These are phyloP conservation scores for Vigna trinervia DNA, from an alignment of 306 rosid species.

Conservation along the genomic window DNA sequence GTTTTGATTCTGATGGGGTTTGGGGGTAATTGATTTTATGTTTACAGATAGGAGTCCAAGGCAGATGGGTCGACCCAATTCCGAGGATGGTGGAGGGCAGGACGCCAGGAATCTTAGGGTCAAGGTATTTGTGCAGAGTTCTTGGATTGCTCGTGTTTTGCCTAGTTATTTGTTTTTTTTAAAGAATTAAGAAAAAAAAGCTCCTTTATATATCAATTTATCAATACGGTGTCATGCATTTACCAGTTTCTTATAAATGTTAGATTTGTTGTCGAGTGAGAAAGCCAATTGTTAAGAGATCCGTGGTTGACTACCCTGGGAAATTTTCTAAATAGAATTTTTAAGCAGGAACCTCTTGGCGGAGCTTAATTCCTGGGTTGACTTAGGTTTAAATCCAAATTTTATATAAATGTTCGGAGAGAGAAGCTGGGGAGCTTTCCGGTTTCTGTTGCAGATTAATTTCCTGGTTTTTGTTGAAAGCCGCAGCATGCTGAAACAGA, in stretches of 20 bases:
- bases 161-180: slow-evolving; percentile 7
- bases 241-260: not conserved
- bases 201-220: not conserved
- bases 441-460: not conserved
- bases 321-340: too few relatives aligned
- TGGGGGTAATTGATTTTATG: slow-evolving; percentile 48
- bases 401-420: not conserved
- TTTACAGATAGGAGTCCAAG: slow-evolving; percentile 74
- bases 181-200: not conserved
- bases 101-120: slow-evolving; percentile 93
- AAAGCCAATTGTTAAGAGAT: not conserved
- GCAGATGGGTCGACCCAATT: slow-evolving; percentile 64
- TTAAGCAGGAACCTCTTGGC: not conserved
- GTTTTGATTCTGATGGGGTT: slow-evolving; percentile 40
- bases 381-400: too few relatives aligned
- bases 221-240: slow-evolving; percentile 3
- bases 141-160: slow-evolving; percentile 29
- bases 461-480: slow-evolving; percentile 26
- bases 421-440: slow-evolving; percentile 4
- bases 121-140: slow-evolving; percentile 61
- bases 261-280: slow-evolving; percentile 8
- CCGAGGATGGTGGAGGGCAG: slow-evolving; percentile 66
- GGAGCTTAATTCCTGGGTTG: too few relatives aligned
- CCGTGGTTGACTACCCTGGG: not conserved
- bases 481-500: not conserved